Evolutionary conservation across 345 rosid species (phyloP), one percentile per base, ranked within the genome.

Genomic region (Corymbia maculata): DNA sequence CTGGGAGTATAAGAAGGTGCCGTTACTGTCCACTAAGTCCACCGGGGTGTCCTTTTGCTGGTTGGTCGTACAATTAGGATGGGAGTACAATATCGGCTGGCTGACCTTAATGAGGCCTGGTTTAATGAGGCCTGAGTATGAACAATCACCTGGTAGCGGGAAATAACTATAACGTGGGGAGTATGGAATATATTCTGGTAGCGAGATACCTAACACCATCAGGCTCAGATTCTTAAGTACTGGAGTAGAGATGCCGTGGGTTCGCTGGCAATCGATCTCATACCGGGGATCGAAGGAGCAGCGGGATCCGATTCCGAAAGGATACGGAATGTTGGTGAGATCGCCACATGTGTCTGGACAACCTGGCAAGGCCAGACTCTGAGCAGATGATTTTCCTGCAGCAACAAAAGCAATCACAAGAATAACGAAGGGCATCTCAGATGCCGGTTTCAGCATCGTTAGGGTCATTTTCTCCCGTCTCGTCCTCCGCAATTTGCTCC

Each of bases 1-100:
- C 44, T 0, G 10, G 24, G 47, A 68, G 79, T 8, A 68, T 4
- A 0, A 0, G 13, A 32, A 0, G 0, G 0, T 0, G 4, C 0
- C 6, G 22, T 8, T 0, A 32, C 45, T 16, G 2, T 4, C 0
- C 0, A 0, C 11, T 4, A 68, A 68, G 79, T 16, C 2, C 45
- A 8, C 1, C 36, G 0, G 13, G 45, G 24, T 1, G 6, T 32
- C 24, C 4, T 0, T 4, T 30, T 68, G 22, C 44, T 16, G 80
- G 45, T 0, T 68, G 4, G 12, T 9, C 0, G 45, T 16, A 70
- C 80, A 70, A 70, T 17, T 70, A 70, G 22, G 24, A 16, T 0
- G 2, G 6, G 24, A 68, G 80, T 70, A 70, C 12, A 8, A 70
- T 70, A 70, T 32, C 7, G 80, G 45, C 22, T 32, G 80, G 2